These are phyloP conservation scores for Pythium diclinum DNA, from an alignment of 352 stramenopile species.

Conservation along the genomic window DNA sequence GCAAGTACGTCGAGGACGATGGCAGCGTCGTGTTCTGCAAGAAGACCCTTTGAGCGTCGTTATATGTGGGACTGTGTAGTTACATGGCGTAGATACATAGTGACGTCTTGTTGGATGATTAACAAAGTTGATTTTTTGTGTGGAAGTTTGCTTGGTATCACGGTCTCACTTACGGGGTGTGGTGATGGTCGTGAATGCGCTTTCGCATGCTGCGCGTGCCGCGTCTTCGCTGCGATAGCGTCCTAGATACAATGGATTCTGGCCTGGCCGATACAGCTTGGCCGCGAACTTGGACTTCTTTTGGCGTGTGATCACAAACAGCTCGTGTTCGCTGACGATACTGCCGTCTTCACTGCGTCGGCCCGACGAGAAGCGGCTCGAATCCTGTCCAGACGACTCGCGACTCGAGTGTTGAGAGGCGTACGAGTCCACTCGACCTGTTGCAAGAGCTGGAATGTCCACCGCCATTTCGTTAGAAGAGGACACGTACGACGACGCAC, in stretches of 20 bases:
- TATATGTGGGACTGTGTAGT: not conserved
- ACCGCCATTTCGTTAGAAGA: conserved; percentile 20
- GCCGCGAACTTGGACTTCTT: conserved; percentile 63
- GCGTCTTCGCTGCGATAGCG: conserved; percentile 64
- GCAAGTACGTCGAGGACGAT: conserved; percentile 94
- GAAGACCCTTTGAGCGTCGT: conserved; percentile 12
- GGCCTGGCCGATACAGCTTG: conserved; percentile 51
- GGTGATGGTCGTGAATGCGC: conserved; percentile 47
- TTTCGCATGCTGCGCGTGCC: conserved; percentile 56
- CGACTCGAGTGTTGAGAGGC: conserved; percentile 15
- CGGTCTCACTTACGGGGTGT: conserved; percentile 47
- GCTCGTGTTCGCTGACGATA: conserved; percentile 24
- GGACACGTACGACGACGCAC: conserved; percentile 26
- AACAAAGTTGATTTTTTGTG: no score
- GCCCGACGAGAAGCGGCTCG: conserved; percentile 16
- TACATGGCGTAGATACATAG: not conserved
- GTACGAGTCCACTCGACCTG: not conserved
- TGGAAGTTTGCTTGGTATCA: not conserved
- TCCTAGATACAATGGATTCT: conserved; percentile 68
- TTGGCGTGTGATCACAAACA: conserved; percentile 54
- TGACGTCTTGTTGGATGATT: no score
- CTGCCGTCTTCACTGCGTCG: conserved; percentile 17
- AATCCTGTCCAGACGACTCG: conserved; percentile 8
- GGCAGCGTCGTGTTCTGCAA: conserved; percentile 92
- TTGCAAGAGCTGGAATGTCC: conserved; percentile 10